Evolutionary conservation across 2,329 filamentous ascomycete species (phyloP), one percentile per base, ranked within the genome.

Genomic region (Coniochaeta sp.): DNA sequence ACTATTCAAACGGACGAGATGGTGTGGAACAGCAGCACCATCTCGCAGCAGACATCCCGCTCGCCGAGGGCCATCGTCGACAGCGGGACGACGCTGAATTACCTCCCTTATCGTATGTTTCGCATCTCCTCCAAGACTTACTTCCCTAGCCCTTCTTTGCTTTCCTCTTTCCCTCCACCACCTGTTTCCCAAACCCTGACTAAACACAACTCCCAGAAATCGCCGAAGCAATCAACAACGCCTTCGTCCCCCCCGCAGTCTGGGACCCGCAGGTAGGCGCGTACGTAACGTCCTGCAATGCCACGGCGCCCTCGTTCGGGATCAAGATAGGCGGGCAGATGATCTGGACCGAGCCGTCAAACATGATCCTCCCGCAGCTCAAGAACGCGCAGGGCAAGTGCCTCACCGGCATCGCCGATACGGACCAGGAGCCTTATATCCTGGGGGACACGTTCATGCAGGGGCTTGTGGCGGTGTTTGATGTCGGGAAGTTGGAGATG

Each of bases 61-160:
- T 51, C 61, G 6, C 60, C 59, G 2, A 51, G 57, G 20, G 58
- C 64, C 47, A 57, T 67, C 32, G 61, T 66, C n/a, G 64, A 67
- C 52, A 64, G 63, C 24, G 65, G 64, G 28, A 66, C 64, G 1
- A 66, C 63, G 2, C 58, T 67, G 14, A 66, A 64, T 55, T 53
- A 65, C 14, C 58, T 67, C 30, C 63, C 65, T 4, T 52, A 51
- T 10, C 54, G 58, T 59, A 48, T 5, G 38, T n/a, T n/a, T n/a
- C n/a, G n/a, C 8, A 51, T 55, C 31, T 3, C 26, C 18, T 5
- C 30, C 30, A 20, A 13, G 40, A 22, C n/a, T n/a, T n/a, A n/a
- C 31, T 22, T 18, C 20, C 27, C 48, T 27, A n/a, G 24, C 24
- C 12, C 18, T 9, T 6, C n/a, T 40, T 8, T 31, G 3, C 26